Evolutionary conservation across 2,329 filamentous ascomycete genomes (phyloP).

Genomic region (Chaetomiaceae sp.): DNA sequence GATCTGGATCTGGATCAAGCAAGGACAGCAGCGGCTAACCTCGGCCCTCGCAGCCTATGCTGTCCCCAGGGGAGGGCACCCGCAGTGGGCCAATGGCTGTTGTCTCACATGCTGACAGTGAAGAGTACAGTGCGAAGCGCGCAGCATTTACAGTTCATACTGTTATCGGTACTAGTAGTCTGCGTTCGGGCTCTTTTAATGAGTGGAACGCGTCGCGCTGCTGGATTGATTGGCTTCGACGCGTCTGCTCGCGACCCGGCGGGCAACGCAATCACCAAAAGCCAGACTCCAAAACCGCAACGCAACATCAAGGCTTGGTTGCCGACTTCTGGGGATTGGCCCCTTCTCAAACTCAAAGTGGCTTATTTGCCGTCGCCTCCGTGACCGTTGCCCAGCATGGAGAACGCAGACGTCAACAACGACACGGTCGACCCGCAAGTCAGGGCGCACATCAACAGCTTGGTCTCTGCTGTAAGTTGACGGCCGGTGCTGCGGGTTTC

Average conservation of each 20-base stretch:
- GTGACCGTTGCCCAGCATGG: conserved; percentile 39
- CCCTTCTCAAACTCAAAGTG: conserved; percentile 11
- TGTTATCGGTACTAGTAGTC: too few relatives aligned
- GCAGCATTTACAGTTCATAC: too few relatives aligned
- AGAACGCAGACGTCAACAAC: conserved; percentile 43
- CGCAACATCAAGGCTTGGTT: background rate
- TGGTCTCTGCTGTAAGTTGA: conserved; percentile 77
- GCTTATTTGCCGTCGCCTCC: background rate
- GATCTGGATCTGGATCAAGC: background rate
- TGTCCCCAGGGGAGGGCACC: background rate
- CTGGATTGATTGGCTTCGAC: conserved; percentile 14
- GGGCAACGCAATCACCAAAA: conserved; percentile 5
- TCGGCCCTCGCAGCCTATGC: conserved; percentile 1
- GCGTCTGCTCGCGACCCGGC: conserved; percentile 1
- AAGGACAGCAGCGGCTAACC: conserved; percentile 8
- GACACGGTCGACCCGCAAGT: conserved; percentile 84
- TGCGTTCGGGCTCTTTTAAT: too few relatives aligned
- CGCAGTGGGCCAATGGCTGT: conserved; percentile 4
- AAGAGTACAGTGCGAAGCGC: too few relatives aligned
- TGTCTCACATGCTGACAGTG: background rate
- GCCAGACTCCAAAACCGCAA: background rate
- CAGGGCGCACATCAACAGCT: conserved; percentile 85
- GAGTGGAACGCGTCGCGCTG: conserved; percentile 5
- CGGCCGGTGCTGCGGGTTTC: background rate
- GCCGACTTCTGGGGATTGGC: too few relatives aligned